Evolutionary conservation across 768 basidiomycete species (phyloP), one percentile per base, ranked within the genome.

Genomic region (Russula olivacea): DNA sequence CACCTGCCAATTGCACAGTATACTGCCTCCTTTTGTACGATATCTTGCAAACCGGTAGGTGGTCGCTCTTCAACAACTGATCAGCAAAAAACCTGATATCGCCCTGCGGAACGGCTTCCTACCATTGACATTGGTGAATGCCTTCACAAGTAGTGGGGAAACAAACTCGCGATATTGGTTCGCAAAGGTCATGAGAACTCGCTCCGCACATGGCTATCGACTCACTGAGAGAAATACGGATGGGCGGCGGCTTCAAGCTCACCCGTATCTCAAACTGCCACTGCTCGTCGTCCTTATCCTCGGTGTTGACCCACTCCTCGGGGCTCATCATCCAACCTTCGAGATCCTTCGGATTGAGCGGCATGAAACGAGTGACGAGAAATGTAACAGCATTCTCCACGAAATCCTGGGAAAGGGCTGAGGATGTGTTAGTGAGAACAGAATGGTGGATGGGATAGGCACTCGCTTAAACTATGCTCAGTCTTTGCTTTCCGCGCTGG

Each of bases 211-310:
- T 1, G 94, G 87, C 96, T 98, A 63, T 11, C 41, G 21, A 47
- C 36, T 34, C 32, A 49, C 41, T 36, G 43, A 48, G 54, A 43
- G 23, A 53, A 45, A 43, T 32, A 48, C 38, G 57, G 25, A 25
- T 62, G 60, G 47, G 49, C n/a, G 36, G 50, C 1, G 63, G 87
- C 23, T 32, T 56, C 48, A 25, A 11, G 54, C 63, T 64, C 69
- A 96, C 94, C 66, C 96, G 81, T 63, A 97, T 83, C 69, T 96
- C 93, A 69, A 83, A 98, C 69, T 94, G 88, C 94, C 95, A 98
- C 61, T 90, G 85, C 43, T 95, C 93, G 48, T 85, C 89, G 66
- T 93, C 93, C 66, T 86, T 87, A 62, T 93, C 92, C 73, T 98
- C 93, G 11, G 84, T 74, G 63, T 92, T 91, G 12, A 96, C 83